phyloP scores from a whole-genome alignment of 1,139 yeast species.

The Blastobotrys buckinghamii region DNA sequence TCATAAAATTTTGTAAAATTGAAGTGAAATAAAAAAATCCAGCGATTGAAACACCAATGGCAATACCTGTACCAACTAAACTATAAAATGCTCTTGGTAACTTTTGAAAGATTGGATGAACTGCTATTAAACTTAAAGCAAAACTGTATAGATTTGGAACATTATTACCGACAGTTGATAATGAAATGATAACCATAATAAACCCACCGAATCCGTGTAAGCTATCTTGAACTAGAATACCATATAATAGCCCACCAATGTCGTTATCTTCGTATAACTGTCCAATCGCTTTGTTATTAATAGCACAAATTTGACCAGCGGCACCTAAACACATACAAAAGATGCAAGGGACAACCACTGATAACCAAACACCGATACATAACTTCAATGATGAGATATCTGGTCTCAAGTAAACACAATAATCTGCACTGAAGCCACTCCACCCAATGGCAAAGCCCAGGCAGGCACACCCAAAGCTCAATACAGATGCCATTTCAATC shows the following conservation, averaged over 20 bases:
- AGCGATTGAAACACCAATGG: constrained; percentile 83
- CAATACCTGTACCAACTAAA: constrained; percentile 61
- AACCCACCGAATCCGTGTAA: constrained; percentile 86
- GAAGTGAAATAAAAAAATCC: constrained; percentile 67
- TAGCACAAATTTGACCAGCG: constrained; percentile 67
- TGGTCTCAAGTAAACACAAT: constrained; percentile 77
- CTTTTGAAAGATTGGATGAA: constrained; percentile 63
- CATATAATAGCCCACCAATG: constrained; percentile 79
- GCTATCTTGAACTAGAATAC: constrained; percentile 69
- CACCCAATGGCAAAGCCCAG: constrained; percentile 94
- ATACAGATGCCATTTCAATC: constrained; percentile 61
- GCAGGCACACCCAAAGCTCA: constrained; percentile 78
- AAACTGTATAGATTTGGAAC: constrained; percentile 90
- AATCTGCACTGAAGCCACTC: constrained; percentile 91
- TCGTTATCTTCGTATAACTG: constrained; percentile 48
- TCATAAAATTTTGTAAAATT: constrained; percentile 83
- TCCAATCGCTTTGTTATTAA: constrained; percentile 41
- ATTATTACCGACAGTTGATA: constrained; percentile 85
- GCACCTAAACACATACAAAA: constrained; percentile 82
- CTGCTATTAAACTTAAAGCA: constrained; percentile 77
- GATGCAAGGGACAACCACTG: constrained; percentile 60
- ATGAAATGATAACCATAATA: constrained; percentile 74
- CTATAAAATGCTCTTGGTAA: constrained; percentile 86
- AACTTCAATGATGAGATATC: constrained; percentile 53
- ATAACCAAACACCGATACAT: constrained; percentile 57